Evolutionary conservation across 768 basidiomycete species (phyloP), one percentile per base, ranked within the genome.

Genomic region (Lactarius evosmus): DNA sequence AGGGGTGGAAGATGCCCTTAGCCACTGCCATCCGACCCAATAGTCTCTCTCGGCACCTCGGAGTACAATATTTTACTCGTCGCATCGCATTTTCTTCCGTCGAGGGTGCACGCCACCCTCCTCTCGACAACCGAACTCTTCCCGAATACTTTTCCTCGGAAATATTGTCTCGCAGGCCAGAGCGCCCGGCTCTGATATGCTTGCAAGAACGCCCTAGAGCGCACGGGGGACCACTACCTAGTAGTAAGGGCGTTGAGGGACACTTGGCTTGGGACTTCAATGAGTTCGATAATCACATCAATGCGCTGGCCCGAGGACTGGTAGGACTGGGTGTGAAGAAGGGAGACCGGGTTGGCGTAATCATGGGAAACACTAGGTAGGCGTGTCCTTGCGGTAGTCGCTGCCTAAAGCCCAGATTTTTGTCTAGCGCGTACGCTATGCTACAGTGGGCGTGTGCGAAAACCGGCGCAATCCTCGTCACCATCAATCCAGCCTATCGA

Each of bases 331-430:
- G 90, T 17, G 85, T 94, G 4, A 75, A 77, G 72, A 87, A 83
- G 71, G 91, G 92, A 0, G 89, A 92, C 67, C 78, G 91, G 8
- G 85, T 93, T 25, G 92, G 82, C 0, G 88, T 91, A 7, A 74
- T 93, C 41, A 91, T 93, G 90, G 91, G 91, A 5, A 94, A 93
- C 65, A 89, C 83, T 63, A 93, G 91, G 91, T 89, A 67, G 38
- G 76, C 12, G 50, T 29, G 19, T 38, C 17, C n/a, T 34, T 36
- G 25, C 34, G 27, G 27, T 36, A 14, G 8, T 17, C 16, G 41
- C 19, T 16, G n/a, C 22, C 38, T 5, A 29, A 30, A 44, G 46
- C 25, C 55, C 34, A 57, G 11, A 32, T 50, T 33, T 27, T 40
- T 29, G 9, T 2, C 46, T 66, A 92, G 91, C 70, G 79, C 89